Base-by-base conservation (phyloP, 495 filamentous ascomycete genomes). In the Aspergillus mulundensis region DNA sequence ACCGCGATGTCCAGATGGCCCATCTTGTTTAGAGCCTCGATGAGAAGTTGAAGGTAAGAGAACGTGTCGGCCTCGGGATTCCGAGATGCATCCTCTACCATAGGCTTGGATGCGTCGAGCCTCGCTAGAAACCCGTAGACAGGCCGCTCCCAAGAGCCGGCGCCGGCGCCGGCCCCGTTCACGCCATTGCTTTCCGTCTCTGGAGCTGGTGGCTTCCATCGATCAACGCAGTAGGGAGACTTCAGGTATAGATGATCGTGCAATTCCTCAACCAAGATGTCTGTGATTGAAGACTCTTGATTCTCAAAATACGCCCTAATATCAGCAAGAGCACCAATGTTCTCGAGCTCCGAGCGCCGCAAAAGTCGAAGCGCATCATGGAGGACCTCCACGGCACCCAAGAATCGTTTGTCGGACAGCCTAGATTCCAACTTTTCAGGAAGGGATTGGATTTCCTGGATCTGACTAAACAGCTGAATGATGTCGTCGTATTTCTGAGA, bases 231-330 rank as follows among this genome's bases (percentile, higher is more conserved):
- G 63, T 97, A 97, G 0, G 91, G 92, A 11, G 91, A 96, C 62
- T 97, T 97, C 12, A 99, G 81, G 63, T 97, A 99, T 3, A 99
- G 79, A 73, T 99, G 94, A 64, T 93, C 95, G 66, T 97, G 95
- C 41, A 99, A 75, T 69, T 99, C 94, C 70, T 99, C 94, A 44
- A 97, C 84, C 62, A 99, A 64, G 40, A 97, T 97, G 68, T 99
- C 94, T 56, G 90, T 93, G 53, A 99, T 73, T 5, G 89, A 88
- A 2, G 84, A 85, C 71, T 97, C 93, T 70, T 99, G 94, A 66
- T 95, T 97, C 46, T 83, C 84, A 57, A 99, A 85, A 63, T 97
- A 96, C 55, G 86, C 84, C 34, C 89, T 83, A 52, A 97, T 73
- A 60, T 97, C 94, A 34, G 84, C 84, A 57, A 99, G 71, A 21